Conservation (phyloP, 176 grass and related monocot genomes). For the Puya raimondii region DNA sequence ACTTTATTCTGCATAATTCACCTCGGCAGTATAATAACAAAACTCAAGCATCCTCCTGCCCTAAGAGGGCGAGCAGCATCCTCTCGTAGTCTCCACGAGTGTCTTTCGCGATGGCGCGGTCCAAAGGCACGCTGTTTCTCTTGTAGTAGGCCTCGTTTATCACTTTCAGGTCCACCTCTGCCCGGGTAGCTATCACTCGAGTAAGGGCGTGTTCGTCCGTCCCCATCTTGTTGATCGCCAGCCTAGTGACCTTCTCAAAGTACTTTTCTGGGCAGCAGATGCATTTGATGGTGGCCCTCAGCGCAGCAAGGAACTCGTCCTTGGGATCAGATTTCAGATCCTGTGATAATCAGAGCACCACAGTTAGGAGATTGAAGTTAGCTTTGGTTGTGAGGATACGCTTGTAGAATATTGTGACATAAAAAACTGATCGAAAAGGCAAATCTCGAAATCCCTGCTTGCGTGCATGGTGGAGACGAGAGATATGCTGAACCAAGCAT, state of each 20-base stretch:
- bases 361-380: not conserved
- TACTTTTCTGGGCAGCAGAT: constrained; percentile 70
- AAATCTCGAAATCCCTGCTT: too few relatives aligned
- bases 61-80: constrained; percentile 62
- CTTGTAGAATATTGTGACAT: not conserved
- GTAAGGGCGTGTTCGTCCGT: constrained; percentile 77
- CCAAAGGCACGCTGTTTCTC: constrained; percentile 72
- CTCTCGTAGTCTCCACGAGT: constrained; percentile 68
- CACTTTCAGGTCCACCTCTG: constrained; percentile 65
- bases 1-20: not conserved
- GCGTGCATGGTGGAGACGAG: too few relatives aligned
- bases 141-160: constrained; percentile 74
- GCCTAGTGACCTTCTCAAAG: constrained; percentile 58
- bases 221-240: constrained; percentile 48
- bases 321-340: constrained; percentile 77
- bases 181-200: constrained; percentile 58
- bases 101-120: constrained; percentile 52
- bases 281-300: constrained; percentile 62
- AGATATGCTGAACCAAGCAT: too few relatives aligned
- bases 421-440: too few relatives aligned
- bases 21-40: not conserved
- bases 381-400: not conserved
- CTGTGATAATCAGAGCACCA: constrained; percentile 16
- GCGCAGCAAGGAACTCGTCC: constrained; percentile 56
- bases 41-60: constrained; percentile 29